These are phyloP conservation scores for Rhodofomes roseus DNA, from an alignment of 1,284 basidiomycete species.

Conservation along the genomic window DNA sequence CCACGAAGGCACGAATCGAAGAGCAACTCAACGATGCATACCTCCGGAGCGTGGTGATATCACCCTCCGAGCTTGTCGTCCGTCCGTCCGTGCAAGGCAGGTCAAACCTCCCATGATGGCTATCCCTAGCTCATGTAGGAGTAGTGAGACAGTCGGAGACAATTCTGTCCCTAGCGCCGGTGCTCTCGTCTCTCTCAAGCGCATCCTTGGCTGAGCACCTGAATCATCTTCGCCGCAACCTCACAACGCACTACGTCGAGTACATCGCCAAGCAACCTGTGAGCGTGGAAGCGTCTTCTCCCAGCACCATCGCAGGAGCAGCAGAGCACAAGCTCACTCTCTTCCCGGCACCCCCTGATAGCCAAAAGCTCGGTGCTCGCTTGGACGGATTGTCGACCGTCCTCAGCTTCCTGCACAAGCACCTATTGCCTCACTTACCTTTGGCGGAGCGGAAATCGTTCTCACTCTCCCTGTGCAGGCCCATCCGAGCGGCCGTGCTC, in stretches of 20 bases:
- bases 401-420: slow-evolving; percentile 51
- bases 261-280: slow-evolving; percentile 49
- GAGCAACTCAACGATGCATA: slow-evolving; percentile 73
- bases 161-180: slow-evolving; percentile 45
- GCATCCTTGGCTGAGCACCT: slow-evolving; percentile 52
- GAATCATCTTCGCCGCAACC: slow-evolving; percentile 59
- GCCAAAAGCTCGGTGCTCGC: slow-evolving; percentile 35
- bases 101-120: not conserved
- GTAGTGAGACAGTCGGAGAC: slow-evolving; percentile 56
- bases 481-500: slow-evolving; percentile 56
- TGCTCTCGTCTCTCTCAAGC: slow-evolving; percentile 58
- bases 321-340: slow-evolving; percentile 43
- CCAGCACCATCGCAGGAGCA: slow-evolving; percentile 27
- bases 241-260: slow-evolving; percentile 58
- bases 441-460: slow-evolving; percentile 39
- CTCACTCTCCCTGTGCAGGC: slow-evolving; percentile 51
- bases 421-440: slow-evolving; percentile 58
- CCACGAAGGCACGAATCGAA: slow-evolving; percentile 54
- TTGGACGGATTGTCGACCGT: slow-evolving; percentile 51
- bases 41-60: slow-evolving; percentile 49
- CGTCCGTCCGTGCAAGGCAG: slow-evolving; percentile 50
- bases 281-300: slow-evolving; percentile 35
- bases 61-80: slow-evolving; percentile 46
- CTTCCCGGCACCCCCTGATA: slow-evolving; percentile 41
- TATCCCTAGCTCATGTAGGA: not conserved